These are phyloP conservation scores for Sporothrix dimorphospora DNA, from an alignment of 2,329 filamentous ascomycete species.

Conservation along the genomic window DNA sequence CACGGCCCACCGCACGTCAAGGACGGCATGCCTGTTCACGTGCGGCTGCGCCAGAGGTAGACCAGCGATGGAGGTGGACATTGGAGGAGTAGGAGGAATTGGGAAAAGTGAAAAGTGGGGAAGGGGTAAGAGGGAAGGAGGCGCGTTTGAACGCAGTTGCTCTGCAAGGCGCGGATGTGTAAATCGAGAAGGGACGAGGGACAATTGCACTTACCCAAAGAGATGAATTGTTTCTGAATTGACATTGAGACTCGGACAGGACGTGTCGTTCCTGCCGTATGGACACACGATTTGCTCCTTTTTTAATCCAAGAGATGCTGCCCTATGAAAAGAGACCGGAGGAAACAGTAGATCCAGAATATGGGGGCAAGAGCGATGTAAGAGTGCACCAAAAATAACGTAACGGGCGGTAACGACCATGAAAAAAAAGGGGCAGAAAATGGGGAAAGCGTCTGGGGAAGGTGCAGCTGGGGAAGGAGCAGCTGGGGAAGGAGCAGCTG, in stretches of 20 bases:
- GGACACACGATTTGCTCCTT: not conserved
- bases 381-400: no score
- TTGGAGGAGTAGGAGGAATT: not conserved
- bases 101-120: not conserved
- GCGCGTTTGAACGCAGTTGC: no score
- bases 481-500: not conserved
- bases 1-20: slow-evolving; percentile 42
- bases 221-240: not conserved
- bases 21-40: slow-evolving; percentile 46
- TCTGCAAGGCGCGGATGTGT: no score
- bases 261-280: not conserved
- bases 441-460: not conserved
- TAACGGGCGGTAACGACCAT: no score
- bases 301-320: not conserved
- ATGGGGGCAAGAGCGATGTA: not conserved
- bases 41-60: slow-evolving; percentile 35
- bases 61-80: not conserved
- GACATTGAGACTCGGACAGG: not conserved
- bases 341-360: not conserved
- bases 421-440: not conserved
- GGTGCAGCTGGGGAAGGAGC: not conserved
- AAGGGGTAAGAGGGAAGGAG: not conserved
- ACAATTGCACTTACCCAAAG: not conserved
- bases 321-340: not conserved
- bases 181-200: not conserved